Conservation (phyloP, 2,329 filamentous ascomycete species). For the Trichoderma koningiopsis region DNA sequence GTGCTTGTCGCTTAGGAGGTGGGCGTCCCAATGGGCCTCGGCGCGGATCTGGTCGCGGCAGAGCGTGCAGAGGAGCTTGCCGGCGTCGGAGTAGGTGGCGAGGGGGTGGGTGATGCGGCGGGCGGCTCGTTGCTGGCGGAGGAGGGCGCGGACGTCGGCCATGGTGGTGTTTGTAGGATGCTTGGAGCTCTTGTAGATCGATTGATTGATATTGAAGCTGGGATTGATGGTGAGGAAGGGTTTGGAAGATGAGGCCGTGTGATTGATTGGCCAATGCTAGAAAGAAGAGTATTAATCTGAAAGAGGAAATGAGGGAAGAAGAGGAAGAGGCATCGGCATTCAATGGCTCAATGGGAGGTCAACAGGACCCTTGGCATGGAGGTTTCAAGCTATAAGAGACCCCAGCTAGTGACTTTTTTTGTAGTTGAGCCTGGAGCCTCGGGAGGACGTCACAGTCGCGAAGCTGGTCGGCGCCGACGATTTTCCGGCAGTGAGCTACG, state of each 20-base stretch:
- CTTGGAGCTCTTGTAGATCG: not conserved
- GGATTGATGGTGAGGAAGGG: not conserved
- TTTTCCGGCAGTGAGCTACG: constrained; percentile 35
- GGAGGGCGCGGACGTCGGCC: constrained; percentile 77
- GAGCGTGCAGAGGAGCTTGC: constrained; percentile 67
- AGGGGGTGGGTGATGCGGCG: constrained; percentile 72
- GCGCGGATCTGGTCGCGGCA: constrained; percentile 67
- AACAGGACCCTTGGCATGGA: not conserved
- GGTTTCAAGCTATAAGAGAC: not conserved
- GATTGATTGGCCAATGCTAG: not conserved
- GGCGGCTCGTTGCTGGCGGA: constrained; percentile 75
- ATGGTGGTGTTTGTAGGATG: constrained; percentile 46
- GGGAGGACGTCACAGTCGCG: constrained; percentile 9
- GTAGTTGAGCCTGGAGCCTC: not conserved
- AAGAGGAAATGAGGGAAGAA: not conserved
- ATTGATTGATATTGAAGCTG: not conserved
- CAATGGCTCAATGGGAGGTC: not conserved
- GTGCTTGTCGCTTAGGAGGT: constrained; percentile 55
- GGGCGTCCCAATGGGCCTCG: constrained; percentile 68
- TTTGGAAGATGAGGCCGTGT: not conserved
- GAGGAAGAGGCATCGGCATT: not conserved
- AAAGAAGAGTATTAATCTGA: not conserved
- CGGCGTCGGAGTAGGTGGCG: constrained; percentile 67
- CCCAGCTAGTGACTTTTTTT: constrained; percentile 4
- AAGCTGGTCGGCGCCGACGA: constrained; percentile 32